Evolutionary conservation across 2,329 filamentous ascomycete genomes (phyloP), one percentile per base, ranked within the genome.

Genomic region (Coniella vitis): DNA sequence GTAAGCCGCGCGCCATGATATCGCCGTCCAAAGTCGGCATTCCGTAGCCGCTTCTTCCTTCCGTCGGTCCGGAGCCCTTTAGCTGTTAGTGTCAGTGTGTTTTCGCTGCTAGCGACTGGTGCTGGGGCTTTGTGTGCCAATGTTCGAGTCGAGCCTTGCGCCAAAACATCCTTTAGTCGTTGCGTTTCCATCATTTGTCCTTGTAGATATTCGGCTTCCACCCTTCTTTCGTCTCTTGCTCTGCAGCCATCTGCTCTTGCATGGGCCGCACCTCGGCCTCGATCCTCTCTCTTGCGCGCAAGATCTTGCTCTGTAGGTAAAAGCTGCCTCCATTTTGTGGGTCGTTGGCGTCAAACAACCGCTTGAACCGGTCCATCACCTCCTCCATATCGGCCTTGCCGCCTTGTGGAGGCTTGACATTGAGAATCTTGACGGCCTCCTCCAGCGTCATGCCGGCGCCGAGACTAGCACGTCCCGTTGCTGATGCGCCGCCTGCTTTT

Each of bases 191-290:
- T 65, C 70, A 86, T 76, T 82, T 77, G 65, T 94, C 87, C 73
- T 94, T 94, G 70, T 93, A 96, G 51, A 96, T 74, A 75, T 95
- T 96, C 51, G 91, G 93, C 66, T 90, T 94, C 83, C 89, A 96
- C 0, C 91, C 93, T 55, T 89, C 84, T 63, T 85, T 81, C 47
- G 86, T 61, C 67, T 95, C 90, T 48, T 84, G 83, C 62, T 95
- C 89, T 60, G 81, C 75, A 58, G 83, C 81, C 13, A 78, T 76
- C 63, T 84, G 82, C 63, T 87, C 84, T 60, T 82, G 75, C 52
- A 83, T 78, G 51, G 86, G 82, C 56, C 83, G 76, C 36, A 93
- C 72, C 69, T 98, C 91, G 60, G 85, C 77, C 72, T 97, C 91
- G 70, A 98, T 86, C 56, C 93, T 76, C 71, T 98, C 91, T 60